These are phyloP conservation scores for Cruciata laevipes DNA, from an alignment of 257 asterid species.

Conservation along the genomic window DNA sequence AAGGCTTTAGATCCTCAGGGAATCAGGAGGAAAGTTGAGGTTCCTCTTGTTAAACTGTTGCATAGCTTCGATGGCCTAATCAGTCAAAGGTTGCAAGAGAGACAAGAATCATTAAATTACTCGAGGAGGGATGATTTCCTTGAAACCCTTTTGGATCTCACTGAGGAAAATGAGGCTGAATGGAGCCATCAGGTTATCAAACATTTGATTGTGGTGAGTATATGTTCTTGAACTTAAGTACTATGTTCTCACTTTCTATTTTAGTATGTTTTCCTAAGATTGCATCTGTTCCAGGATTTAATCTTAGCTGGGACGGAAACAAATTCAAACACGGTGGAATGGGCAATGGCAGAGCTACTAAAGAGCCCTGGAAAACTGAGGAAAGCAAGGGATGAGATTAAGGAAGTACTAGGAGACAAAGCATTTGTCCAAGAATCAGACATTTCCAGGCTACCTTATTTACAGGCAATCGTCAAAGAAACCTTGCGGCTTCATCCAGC, in stretches of 20 bases:
- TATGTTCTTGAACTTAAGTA: neutral
- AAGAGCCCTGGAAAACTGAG: constrained; percentile 11
- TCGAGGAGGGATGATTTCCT: constrained; percentile 9
- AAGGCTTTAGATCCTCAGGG: constrained; percentile 13
- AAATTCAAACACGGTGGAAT: constrained; percentile 10
- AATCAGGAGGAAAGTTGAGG: neutral
- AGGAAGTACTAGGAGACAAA: constrained; percentile 9
- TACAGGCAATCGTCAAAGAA: constrained; percentile 37
- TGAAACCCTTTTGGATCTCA: constrained; percentile 19
- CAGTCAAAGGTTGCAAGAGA: constrained; percentile 4
- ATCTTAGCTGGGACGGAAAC: constrained; percentile 14
- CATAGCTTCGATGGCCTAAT: constrained; percentile 2
- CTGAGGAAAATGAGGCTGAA: constrained; percentile 1
- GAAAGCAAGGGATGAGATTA: constrained; percentile 13
- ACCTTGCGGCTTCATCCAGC: constrained; percentile 38
- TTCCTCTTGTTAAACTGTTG: constrained; percentile 5
- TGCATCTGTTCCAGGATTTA: constrained; percentile 2
- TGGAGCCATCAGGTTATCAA: constrained; percentile 5
- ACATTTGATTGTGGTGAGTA: constrained; percentile 10
- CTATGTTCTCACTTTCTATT: neutral
- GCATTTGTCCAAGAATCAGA: constrained; percentile 24
- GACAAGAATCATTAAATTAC: neutral
- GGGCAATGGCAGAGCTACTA: constrained; percentile 19
- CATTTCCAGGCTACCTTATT: constrained; percentile 21
- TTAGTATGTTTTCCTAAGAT: neutral